A percentile compares a stretch with the other conserved stretches of the same genome.
Conservation (phyloP, 2,329 filamentous ascomycete species). For the Hypoxylon sp. region DNA sequence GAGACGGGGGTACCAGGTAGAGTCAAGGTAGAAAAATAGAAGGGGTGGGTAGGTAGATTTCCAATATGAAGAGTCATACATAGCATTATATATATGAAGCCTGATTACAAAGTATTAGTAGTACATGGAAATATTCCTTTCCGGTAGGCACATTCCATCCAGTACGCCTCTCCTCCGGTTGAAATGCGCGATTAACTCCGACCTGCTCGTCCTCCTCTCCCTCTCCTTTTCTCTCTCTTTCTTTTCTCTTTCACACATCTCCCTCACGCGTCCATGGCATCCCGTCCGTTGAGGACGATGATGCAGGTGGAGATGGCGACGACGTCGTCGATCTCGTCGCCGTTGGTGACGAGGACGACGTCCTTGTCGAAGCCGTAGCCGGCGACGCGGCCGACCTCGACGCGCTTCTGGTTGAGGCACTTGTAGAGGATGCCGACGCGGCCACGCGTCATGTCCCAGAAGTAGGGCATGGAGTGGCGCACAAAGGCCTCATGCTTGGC, state of each 20-base stretch:
- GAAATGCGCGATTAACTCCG: background rate
- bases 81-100: conserved; percentile 26
- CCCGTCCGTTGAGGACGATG: conserved; percentile 46
- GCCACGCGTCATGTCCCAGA: conserved; percentile 47
- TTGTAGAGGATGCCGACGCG: conserved; percentile 46
- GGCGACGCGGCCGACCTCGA: conserved; percentile 44
- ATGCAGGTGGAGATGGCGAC: conserved; percentile 45
- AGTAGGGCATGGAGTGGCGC: conserved; percentile 46
- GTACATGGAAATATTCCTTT: conserved; percentile 16
- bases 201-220: background rate
- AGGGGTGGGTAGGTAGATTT: conserved; percentile 1
- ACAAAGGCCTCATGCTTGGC: conserved; percentile 48
- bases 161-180: background rate
- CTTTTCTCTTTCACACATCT: background rate
- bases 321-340: conserved; percentile 44
- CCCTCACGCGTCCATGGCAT: conserved; percentile 44
- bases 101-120: conserved; percentile 24
- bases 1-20: background rate
- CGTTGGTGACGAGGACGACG: conserved; percentile 44
- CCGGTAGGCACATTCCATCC: background rate
- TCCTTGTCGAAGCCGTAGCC: conserved; percentile 46
- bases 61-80: conserved; percentile 12
- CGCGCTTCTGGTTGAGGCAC: conserved; percentile 47
- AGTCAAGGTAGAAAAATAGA: too few relatives aligned
- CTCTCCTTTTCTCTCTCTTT: background rate